Base-by-base conservation (phyloP, 2,329 filamentous ascomycete genomes). In the Hirsutella rhossiliensis region DNA sequence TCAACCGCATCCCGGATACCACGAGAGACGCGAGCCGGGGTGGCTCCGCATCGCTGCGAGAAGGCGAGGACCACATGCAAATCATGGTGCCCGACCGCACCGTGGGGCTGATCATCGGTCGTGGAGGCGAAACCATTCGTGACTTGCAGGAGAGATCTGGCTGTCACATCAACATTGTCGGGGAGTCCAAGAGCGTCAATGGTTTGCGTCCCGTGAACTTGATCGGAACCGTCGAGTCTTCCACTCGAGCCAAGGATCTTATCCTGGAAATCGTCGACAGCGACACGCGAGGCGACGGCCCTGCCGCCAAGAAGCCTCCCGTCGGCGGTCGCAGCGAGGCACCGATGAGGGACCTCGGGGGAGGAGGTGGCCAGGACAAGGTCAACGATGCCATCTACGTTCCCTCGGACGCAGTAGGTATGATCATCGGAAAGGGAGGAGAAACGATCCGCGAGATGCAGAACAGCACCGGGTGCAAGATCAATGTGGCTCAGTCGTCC, bases 361-460 rank as follows among this genome's bases (percentile, higher is more conserved):
- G 56, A 40, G 60, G 56, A 40, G 54, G 53, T 41, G 60, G 54
- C 27, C 60, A 61, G 20, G 82, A 85, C 52, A 90, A 89, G 67
- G 75, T 84, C 55, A 88, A 82, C 56, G 87, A 95, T 56, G 81
- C 79, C 36, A 87, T 95, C 49, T 81, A 79, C 52, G 87, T 95
- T 11, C 88, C 88, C 12, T 90, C 87, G 19, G 88, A 95, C 60
- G 84, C 88, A 6, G 88, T 95, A 44, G 88, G 88, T 48, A 95
- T 95, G 88, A 94, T 95, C 51, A 95, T 95, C 48, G 88, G 89
- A 51, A 94, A 94, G 70, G 85, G 87, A 45, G 88, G 88, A 51
- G 88, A 95, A 66, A 94, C 88, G 0, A 95, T 95, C 59, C 87
- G 89, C 51, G 87, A 94, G 53, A 94, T 95, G 82, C 88, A 95